Percentiles rank a stretch among this genome's conserved stretches.
phyloP scores from a whole-genome alignment of 176 grass and related monocot species.

The Secale cereale region DNA sequence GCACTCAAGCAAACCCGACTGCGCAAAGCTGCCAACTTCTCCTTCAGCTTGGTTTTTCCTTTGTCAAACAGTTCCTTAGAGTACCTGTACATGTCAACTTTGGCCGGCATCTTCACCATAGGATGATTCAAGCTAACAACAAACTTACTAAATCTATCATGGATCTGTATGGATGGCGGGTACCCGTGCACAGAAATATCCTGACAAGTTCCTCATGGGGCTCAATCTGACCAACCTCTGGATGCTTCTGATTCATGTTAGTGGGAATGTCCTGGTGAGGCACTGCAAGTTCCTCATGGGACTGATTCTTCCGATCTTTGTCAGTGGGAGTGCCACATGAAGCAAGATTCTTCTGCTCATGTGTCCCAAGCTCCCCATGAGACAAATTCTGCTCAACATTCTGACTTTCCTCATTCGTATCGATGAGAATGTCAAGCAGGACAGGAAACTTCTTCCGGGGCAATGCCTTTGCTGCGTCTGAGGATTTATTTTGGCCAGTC shows the following conservation, averaged over 20 bases:
- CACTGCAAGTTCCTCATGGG: background rate
- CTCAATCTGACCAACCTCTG: background rate
- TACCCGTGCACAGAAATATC: slow-evolving; percentile 22
- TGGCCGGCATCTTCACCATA: slow-evolving; percentile 22
- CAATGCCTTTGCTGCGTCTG: background rate
- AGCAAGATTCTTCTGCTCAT: background rate
- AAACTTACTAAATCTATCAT: slow-evolving; percentile 14
- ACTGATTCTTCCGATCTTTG: background rate
- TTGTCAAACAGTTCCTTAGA: background rate
- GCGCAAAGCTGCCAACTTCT: slow-evolving; percentile 6
- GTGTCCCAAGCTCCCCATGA: background rate
- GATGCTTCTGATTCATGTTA: background rate
- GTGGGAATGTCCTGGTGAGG: background rate
- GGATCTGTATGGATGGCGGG: slow-evolving; percentile 2
- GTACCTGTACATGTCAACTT: background rate
- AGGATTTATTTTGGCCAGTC: slow-evolving; percentile 4
- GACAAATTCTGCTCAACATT: background rate
- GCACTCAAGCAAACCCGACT: slow-evolving; percentile 33
- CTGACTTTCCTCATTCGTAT: background rate
- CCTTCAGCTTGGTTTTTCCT: slow-evolving; percentile 31
- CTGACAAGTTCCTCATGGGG: slow-evolving; percentile 9
- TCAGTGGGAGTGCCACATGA: background rate
- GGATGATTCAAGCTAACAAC: slow-evolving; percentile 30
- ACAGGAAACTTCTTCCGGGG: background rate
- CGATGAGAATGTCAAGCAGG: background rate